These are phyloP conservation scores for Suillus subaureus DNA, from an alignment of 768 basidiomycete species.

Conservation along the genomic window DNA sequence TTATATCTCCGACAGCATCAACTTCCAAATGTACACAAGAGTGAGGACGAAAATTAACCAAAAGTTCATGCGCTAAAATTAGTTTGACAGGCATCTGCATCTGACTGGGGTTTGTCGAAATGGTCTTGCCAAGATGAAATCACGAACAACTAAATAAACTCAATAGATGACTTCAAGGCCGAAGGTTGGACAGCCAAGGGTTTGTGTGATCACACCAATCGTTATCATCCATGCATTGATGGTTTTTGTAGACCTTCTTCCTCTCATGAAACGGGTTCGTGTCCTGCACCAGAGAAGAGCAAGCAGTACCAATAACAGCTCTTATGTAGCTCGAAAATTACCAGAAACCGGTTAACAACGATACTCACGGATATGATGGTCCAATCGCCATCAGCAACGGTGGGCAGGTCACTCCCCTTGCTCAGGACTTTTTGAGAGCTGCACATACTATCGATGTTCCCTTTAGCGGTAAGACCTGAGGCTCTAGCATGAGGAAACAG, in stretches of 20 bases:
- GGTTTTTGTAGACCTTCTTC: slow-evolving; percentile 54
- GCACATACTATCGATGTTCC: slow-evolving; percentile 62
- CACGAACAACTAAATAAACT: slow-evolving; percentile 4
- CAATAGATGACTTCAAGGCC: slow-evolving; percentile 69
- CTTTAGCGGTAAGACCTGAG: slow-evolving; percentile 54
- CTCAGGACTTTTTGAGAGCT: slow-evolving; percentile 71
- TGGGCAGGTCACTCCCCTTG: slow-evolving; percentile 61
- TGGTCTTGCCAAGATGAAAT: neutral
- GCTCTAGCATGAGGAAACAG: neutral
- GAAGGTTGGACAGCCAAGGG: slow-evolving; percentile 69
- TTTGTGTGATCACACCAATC: slow-evolving; percentile 23
- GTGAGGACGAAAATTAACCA: slow-evolving; percentile 31
- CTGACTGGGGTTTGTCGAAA: slow-evolving; percentile 60
- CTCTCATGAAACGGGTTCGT: slow-evolving; percentile 68
- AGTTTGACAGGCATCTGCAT: slow-evolving; percentile 57
- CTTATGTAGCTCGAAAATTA: slow-evolving; percentile 66
- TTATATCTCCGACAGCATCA: slow-evolving; percentile 50
- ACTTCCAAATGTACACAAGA: slow-evolving; percentile 79
- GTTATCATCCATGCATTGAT: neutral
- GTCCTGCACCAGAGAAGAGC: neutral
- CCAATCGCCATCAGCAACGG: slow-evolving; percentile 78
- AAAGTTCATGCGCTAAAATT: neutral
- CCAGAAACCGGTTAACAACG: slow-evolving; percentile 69
- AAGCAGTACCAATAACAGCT: neutral
- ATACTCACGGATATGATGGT: slow-evolving; percentile 70